phyloP scores from a whole-genome alignment of 257 asterid species.

The Solanum clarkiae region DNA sequence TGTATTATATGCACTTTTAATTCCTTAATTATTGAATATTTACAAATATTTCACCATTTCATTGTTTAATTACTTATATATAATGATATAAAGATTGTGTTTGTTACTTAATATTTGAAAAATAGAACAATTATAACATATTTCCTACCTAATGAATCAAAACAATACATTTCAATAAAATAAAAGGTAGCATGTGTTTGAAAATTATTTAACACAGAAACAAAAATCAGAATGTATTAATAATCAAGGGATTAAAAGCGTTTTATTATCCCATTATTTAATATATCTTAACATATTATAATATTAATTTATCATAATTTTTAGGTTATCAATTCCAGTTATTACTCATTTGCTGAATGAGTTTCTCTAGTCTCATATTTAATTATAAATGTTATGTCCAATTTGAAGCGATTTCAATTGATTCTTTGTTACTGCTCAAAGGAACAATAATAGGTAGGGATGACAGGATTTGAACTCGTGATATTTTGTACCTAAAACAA shows the following conservation, averaged over 20 bases:
- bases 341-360: no score
- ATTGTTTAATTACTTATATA: neutral
- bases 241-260: neutral
- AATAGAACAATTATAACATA: neutral
- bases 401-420: no score
- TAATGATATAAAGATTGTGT: neutral
- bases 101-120: neutral
- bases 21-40: neutral
- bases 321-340: neutral
- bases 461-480: no score
- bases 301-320: neutral
- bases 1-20: neutral
- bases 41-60: neutral
- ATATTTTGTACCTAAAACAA: no score
- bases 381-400: no score
- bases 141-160: neutral
- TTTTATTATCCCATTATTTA: neutral
- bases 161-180: neutral
- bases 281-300: neutral
- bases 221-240: neutral
- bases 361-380: no score
- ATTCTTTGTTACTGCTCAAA: no score
- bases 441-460: no score
- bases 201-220: neutral
- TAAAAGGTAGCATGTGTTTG: neutral